These are phyloP conservation scores for Backusella macrospora DNA, from an alignment of 192 early-diverging fungal genomes.

Conservation along the genomic window DNA sequence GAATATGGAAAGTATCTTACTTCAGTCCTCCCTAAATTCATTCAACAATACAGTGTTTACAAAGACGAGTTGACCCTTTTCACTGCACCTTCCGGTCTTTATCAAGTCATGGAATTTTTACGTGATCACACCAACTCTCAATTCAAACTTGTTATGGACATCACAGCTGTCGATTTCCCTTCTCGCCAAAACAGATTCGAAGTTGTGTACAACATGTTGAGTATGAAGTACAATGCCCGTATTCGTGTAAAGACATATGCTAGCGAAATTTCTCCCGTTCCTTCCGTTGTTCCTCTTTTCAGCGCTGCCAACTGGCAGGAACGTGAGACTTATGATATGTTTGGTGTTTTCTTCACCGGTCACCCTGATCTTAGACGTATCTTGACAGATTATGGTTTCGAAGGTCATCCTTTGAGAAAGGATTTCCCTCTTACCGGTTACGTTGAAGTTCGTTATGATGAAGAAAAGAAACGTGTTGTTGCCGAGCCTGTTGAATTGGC, in stretches of 20 bases:
- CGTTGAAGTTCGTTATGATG: constrained; percentile 98
- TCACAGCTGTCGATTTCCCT: constrained; percentile 92
- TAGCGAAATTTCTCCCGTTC: constrained; percentile 88
- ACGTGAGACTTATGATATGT: constrained; percentile 99
- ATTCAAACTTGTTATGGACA: constrained; percentile 91
- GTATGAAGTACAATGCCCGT: constrained; percentile 85
- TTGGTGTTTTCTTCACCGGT: constrained; percentile 91
- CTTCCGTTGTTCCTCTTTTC: constrained; percentile 80
- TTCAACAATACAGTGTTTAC: constrained; percentile 97
- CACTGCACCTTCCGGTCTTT: constrained; percentile 80
- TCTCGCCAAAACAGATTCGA: constrained; percentile 93
- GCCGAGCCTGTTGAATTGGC: constrained; percentile 94
- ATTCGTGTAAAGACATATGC: constrained; percentile 98
- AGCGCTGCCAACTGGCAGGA: constrained; percentile 96
- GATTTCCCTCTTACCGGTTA: constrained; percentile 99
- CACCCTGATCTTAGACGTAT: constrained; percentile 97
- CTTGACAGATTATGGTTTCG: constrained; percentile 98
- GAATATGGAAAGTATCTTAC: constrained; percentile 90
- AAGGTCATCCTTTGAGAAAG: constrained; percentile 93
- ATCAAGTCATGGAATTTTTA: constrained; percentile 85
- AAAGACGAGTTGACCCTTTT: constrained; percentile 98
- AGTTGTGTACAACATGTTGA: constrained; percentile 92
- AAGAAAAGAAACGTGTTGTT: constrained; percentile 97
- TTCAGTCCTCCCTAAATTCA: constrained; percentile 87
- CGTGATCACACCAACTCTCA: constrained; percentile 91